phyloP scores from a whole-genome alignment of 306 rosid species.

The Amphicarpaea edgeworthii region DNA sequence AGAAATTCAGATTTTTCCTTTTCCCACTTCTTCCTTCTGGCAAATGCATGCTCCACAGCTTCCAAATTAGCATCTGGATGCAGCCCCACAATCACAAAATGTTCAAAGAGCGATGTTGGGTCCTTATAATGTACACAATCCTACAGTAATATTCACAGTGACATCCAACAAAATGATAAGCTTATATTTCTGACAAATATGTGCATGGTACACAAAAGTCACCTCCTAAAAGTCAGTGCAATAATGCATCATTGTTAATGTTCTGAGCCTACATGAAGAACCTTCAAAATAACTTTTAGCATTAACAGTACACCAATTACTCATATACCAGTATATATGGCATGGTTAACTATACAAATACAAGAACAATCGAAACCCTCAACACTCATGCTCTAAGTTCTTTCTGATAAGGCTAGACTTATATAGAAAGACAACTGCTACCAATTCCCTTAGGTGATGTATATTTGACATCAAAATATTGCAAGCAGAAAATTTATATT shows the following conservation, averaged over 20 bases:
- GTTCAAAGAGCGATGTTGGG: slow-evolving; percentile 89
- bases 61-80: slow-evolving; percentile 86
- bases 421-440: background rate
- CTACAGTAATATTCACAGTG: slow-evolving; percentile 61
- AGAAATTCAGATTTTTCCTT: slow-evolving; percentile 53
- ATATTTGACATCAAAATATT: slow-evolving; percentile 3
- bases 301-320: slow-evolving; percentile 19
- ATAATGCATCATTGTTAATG: slow-evolving; percentile 18
- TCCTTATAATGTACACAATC: slow-evolving; percentile 67
- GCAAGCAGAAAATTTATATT: slow-evolving; percentile 2
- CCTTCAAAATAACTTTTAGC: slow-evolving; percentile 18
- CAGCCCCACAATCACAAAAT: slow-evolving; percentile 91
- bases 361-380: slow-evolving; percentile 16
- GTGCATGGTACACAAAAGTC: slow-evolving; percentile 36
- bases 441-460: slow-evolving; percentile 1
- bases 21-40: slow-evolving; percentile 79
- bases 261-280: slow-evolving; percentile 22
- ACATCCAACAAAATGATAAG: slow-evolving; percentile 45
- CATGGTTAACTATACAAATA: slow-evolving; percentile 1
- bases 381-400: slow-evolving; percentile 17
- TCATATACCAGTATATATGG: slow-evolving; percentile 9
- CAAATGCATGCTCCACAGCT: slow-evolving; percentile 72
- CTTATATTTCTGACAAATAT: slow-evolving; percentile 43
- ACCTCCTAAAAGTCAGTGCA: slow-evolving; percentile 39
- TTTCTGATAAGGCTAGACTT: background rate